Evolutionary conservation across 2,329 filamentous ascomycete genomes (phyloP).

Genomic region (Epichloe scottii): DNA sequence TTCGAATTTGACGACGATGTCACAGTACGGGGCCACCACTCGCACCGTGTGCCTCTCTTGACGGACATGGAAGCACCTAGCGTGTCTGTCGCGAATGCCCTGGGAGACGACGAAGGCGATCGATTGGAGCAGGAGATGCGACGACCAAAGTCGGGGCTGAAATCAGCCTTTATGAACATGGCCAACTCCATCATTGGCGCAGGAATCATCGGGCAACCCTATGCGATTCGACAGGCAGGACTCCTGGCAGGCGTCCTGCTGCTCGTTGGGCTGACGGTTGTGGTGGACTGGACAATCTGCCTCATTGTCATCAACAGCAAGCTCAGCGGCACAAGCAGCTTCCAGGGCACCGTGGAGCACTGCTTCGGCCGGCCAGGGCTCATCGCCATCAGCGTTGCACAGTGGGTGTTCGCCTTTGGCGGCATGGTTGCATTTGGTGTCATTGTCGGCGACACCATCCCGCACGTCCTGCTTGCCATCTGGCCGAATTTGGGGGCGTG

Average conservation of each 20-base stretch:
- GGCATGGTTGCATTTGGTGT: constrained; percentile 98
- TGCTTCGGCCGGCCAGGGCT: constrained; percentile 85
- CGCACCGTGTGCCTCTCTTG: constrained; percentile 56
- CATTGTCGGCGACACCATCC: constrained; percentile 93
- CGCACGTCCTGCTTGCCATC: constrained; percentile 70
- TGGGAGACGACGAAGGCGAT: constrained; percentile 23
- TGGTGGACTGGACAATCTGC: constrained; percentile 94
- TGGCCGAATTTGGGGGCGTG: constrained; percentile 64
- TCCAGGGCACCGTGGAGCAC: constrained; percentile 89
- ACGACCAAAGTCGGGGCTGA: constrained; percentile 73
- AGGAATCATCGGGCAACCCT: constrained; percentile 73
- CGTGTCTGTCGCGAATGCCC: constrained; percentile 50
- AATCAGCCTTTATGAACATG: constrained; percentile 98
- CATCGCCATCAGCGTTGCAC: constrained; percentile 77
- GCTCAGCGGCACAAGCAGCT: constrained; percentile 82
- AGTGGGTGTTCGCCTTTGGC: constrained; percentile 97
- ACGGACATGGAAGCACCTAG: constrained; percentile 76
- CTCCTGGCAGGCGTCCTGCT: constrained; percentile 68
- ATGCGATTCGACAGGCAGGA: constrained; percentile 89
- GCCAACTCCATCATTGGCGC: constrained; percentile 91
- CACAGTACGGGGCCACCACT: constrained; percentile 35
- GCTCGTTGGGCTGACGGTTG: constrained; percentile 65
- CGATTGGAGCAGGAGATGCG: constrained; percentile 41
- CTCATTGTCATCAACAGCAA: constrained; percentile 97
- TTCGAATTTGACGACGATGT: constrained; percentile 32